These are phyloP conservation scores for Tetrastigma voinierianum DNA, from an alignment of 164 flowering plant genomes.

Conservation along the genomic window DNA sequence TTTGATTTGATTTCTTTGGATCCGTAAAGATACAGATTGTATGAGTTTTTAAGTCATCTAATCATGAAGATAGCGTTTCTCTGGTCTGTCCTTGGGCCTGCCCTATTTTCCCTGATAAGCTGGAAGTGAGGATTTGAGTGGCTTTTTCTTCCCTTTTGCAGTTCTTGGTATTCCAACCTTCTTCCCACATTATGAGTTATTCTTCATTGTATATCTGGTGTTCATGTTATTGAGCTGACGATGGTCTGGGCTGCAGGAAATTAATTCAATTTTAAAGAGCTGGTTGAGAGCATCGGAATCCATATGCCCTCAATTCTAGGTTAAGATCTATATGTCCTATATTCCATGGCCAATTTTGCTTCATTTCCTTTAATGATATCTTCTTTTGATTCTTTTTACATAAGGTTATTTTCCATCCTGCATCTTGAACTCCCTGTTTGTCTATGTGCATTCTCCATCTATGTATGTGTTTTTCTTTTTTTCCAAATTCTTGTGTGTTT, in stretches of 20 bases:
- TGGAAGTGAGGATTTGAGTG: background rate
- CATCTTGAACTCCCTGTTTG: background rate
- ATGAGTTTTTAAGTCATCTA: too few species aligned
- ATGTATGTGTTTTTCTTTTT: too few species aligned
- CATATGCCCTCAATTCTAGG: slow-evolving; percentile 40
- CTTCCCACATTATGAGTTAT: background rate
- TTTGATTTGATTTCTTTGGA: too few species aligned
- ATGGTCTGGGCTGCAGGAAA: slow-evolving; percentile 55
- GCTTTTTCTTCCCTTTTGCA: background rate
- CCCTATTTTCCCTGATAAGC: too few species aligned
- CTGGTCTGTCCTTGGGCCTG: too few species aligned
- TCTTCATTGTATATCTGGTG: slow-evolving; percentile 6
- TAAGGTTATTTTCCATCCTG: background rate
- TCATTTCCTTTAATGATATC: background rate
- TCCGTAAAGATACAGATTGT: too few species aligned
- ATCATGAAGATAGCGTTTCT: too few species aligned
- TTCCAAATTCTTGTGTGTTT: too few species aligned
- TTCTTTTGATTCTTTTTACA: background rate
- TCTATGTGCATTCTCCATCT: too few species aligned
- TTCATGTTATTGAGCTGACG: slow-evolving; percentile 27
- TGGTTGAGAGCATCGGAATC: slow-evolving; percentile 50
- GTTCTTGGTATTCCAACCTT: too few species aligned
- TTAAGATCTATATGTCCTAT: slow-evolving; percentile 34
- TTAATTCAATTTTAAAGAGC: slow-evolving; percentile 42
- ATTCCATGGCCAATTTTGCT: slow-evolving; percentile 15